Base-by-base conservation (phyloP, 2,329 filamentous ascomycete genomes). In the Elsinoe perseae region DNA sequence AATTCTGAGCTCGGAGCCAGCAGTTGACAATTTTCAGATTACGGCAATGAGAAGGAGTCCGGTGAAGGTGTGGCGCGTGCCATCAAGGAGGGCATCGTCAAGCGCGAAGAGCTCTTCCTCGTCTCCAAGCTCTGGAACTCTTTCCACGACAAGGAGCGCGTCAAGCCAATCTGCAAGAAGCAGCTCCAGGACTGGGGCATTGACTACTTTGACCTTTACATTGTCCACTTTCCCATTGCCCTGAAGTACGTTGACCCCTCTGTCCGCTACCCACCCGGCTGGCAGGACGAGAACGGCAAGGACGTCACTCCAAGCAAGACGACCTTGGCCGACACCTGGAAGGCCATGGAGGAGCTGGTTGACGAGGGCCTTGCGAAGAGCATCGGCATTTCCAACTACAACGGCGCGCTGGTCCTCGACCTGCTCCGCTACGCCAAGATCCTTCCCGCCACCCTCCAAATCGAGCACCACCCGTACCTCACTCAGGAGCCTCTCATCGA, bases 121-220 rank as follows among this genome's bases (percentile, higher is more conserved):
- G 87, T 91, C 62, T 89, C 86, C 73, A 95, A 95, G 79, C 85
- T 95, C 58, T 95, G 90, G 89, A 90, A 92, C 77, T 85, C 84
- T 63, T 95, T 90, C 81, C 89, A 95, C 77, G 86, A 92, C 66
- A 79, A 78, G 64, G 84, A 92, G 64, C 80, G 80, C 64, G 87
- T 92, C 60, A 82, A 85, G 73, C 83, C 84, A 58, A 89, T 93
- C 68, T 80, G 77, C 72, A 82, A 82, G 71, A 85, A 84, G 68
- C 87, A 91, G 74, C 83, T 91, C 60, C 80, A 82, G 63, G 87
- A 92, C 77, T 92, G 87, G 83, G 84, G 86, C 61, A 70, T 95
- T 59, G 89, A 91, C 66, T 95, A 95, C 78, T 91, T 95, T 71
- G 89, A 95, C 71, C 82, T 95, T 62, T 95, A 85, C 81, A 78